A percentile compares a stretch with the other conserved stretches of the same genome.
phyloP scores from a whole-genome alignment of 2,329 filamentous ascomycete genomes.

The Celoporthe dispersa region DNA sequence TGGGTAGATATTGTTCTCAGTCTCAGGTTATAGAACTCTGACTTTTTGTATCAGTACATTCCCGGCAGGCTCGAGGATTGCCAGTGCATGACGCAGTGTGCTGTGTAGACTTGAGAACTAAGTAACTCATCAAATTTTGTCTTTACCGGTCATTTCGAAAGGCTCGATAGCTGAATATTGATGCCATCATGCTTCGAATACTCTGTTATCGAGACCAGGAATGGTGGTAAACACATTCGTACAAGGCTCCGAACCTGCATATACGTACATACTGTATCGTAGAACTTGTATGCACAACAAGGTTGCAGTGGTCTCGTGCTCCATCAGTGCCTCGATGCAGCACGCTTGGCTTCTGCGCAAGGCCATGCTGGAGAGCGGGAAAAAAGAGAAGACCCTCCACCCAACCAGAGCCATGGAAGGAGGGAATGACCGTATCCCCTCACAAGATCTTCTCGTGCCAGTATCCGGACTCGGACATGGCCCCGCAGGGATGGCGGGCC shows the following conservation, averaged over 20 bases:
- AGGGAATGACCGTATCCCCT: background rate
- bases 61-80: background rate
- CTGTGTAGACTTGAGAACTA: background rate
- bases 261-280: background rate
- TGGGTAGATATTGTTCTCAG: too few relatives aligned
- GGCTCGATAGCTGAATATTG: background rate
- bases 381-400: background rate
- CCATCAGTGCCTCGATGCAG: background rate
- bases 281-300: background rate
- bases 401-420: background rate
- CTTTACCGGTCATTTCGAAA: background rate
- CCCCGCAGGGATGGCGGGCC: slow-evolving; percentile 10
- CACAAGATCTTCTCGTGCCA: background rate
- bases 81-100: background rate
- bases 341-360: too few relatives aligned
- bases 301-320: background rate
- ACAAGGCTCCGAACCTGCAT: background rate
- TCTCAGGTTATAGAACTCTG: too few relatives aligned
- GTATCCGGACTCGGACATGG: background rate
- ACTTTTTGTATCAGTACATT: too few relatives aligned
- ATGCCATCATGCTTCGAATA: background rate
- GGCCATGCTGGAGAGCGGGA: background rate
- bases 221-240: background rate
- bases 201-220: background rate
- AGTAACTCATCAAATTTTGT: background rate